Conservation (phyloP, 495 filamentous ascomycete genomes). For the Podospora pseudocomata region DNA sequence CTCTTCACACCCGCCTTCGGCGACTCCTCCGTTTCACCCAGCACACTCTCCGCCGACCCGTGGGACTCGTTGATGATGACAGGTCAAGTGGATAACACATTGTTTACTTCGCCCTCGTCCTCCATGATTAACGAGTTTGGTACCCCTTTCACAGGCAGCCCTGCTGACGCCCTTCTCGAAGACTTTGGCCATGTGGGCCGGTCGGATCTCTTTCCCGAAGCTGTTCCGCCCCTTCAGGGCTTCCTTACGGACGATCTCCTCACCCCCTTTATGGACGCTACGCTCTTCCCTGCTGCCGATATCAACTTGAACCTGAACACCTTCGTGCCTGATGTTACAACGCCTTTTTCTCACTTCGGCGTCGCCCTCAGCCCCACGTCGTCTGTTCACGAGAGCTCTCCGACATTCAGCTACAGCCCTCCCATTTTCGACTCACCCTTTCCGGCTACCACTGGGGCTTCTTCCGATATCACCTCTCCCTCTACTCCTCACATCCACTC, state of each 20-base stretch:
- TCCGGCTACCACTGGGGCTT: neutral
- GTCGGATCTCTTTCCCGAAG: neutral
- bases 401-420: neutral
- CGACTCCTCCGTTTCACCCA: neutral
- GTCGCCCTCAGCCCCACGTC: neutral
- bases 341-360: neutral
- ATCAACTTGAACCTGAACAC: neutral
- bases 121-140: neutral
- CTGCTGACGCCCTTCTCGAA: slow-evolving; percentile 3
- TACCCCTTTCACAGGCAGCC: neutral
- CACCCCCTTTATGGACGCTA: neutral
- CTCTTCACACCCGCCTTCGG: neutral
- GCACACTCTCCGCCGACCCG: neutral
- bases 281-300: neutral
- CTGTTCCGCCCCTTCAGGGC: neutral
- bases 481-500: neutral
- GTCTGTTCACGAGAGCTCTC: neutral
- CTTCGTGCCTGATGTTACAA: neutral
- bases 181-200: neutral
- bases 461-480: neutral
- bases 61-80: slow-evolving; percentile 3
- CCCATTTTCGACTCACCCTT: neutral
- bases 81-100: neutral
- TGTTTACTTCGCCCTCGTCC: slow-evolving; percentile 7
- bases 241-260: neutral